A percentile compares a stretch with the other conserved stretches of the same genome.
Evolutionary conservation across 306 rosid genomes (phyloP).

Genomic region (Canavalia ensiformis): DNA sequence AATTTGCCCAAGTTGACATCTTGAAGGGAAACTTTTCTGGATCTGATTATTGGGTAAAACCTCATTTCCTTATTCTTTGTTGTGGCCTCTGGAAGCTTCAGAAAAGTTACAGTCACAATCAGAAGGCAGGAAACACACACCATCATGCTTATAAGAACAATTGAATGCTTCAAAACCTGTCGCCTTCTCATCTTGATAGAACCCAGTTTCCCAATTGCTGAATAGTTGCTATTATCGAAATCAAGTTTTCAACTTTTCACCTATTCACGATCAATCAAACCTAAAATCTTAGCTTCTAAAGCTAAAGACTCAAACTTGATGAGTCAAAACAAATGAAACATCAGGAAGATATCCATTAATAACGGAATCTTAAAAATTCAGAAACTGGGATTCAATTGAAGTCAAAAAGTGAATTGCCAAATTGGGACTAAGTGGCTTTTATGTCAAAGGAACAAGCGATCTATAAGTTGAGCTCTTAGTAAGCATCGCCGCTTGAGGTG

Average conservation of each 20-base stretch:
- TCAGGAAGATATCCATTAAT: conserved; percentile 5
- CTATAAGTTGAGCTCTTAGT: background rate
- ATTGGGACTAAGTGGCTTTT: background rate
- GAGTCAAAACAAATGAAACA: background rate
- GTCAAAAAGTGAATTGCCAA: background rate
- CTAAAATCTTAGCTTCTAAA: background rate
- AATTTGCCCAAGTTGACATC: conserved; percentile 54
- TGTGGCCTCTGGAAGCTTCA: conserved; percentile 71
- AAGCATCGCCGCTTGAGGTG: background rate
- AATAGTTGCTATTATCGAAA: background rate
- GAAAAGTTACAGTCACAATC: conserved; percentile 54
- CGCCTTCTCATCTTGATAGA: conserved; percentile 57
- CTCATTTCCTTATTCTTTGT: conserved; percentile 43
- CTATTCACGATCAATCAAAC: background rate
- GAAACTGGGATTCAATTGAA: background rate
- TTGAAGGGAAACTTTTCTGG: conserved; percentile 44
- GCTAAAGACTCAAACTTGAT: conserved; percentile 13
- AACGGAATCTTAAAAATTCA: background rate
- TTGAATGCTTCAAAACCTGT: conserved; percentile 58
- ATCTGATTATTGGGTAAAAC: conserved; percentile 46
- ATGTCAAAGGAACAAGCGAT: background rate
- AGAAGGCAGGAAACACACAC: conserved; percentile 60
- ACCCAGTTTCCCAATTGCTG: background rate
- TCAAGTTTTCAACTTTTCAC: conserved; percentile 28
- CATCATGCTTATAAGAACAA: conserved; percentile 57